Evolutionary conservation across 768 basidiomycete species (phyloP), one percentile per base, ranked within the genome.

Genomic region (Pulveroboletus sp.): DNA sequence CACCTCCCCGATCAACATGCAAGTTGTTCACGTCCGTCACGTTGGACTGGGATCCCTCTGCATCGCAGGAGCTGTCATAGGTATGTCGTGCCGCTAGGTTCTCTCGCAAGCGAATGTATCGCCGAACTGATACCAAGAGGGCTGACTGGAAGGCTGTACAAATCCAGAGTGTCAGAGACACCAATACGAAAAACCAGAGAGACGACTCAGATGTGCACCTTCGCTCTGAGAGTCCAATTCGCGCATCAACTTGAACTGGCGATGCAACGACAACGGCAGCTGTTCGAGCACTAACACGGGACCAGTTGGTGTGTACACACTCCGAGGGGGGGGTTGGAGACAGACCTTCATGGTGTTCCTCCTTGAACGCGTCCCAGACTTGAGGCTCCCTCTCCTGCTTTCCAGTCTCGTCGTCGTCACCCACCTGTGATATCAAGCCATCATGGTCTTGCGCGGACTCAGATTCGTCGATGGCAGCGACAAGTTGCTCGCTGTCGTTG

Each of bases 291-390:
- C 89, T 93, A 45, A 38, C 24, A 17, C 2, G 24, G 7, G 7
- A 38, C 1, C 11, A 24, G 18, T 48, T 15, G 7, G 43, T 15
- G 15, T 39, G n/a, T 42, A 27, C 43, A 28, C 39, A 39, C 46
- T 43, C 37, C 39, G 35, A 17, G 27, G 41, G 32, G 6, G 28
- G 21, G 10, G 14, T 42, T 31, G 30, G 31, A 38, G 54, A 33
- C 74, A 43, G 38, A 84, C 89, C 79, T 77, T 90, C 89, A 64
- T 81, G 82, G 57, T 89, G 81, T 52, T 91, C 86, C 59, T 91
- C 89, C 60, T 80, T 79, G 62, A 91, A 78, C 35, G 80, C 71
- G 40, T 86, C 83, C 86, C 86, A 88, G 33, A 87, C 74, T 30
- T 81, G 81, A 51, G 71, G 75, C 57, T 85, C 84, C 62, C 77